phyloP scores from a whole-genome alignment of 768 basidiomycete genomes.

The Boletus sp. region DNA sequence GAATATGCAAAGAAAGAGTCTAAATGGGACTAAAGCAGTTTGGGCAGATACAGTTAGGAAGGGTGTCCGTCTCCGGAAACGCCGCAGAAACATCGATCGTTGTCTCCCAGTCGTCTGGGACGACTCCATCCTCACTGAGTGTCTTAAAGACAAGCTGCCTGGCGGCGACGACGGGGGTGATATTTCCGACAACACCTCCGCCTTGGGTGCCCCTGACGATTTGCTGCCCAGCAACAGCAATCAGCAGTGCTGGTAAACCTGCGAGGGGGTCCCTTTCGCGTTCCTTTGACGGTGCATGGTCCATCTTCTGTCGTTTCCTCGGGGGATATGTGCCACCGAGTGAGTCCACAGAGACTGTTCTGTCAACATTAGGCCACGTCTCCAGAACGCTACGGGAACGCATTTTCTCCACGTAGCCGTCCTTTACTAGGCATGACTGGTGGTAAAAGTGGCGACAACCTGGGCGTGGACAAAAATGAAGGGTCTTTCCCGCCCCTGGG shows the following conservation, averaged over 20 bases:
- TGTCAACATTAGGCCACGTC: constrained; percentile 37
- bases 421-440: constrained; percentile 39
- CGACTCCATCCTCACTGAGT: constrained; percentile 23
- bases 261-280: constrained; percentile 1
- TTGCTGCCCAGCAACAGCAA: constrained; percentile 48
- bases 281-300: neutral
- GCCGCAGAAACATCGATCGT: constrained; percentile 22
- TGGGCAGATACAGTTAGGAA: constrained; percentile 41
- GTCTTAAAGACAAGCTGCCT: constrained; percentile 43
- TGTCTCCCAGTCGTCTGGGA: constrained; percentile 44
- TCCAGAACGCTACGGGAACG: constrained; percentile 32
- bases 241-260: constrained; percentile 36
- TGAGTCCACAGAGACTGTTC: neutral
- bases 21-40: constrained; percentile 44
- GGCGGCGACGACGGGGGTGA: constrained; percentile 43
- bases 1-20: neutral
- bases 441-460: constrained; percentile 49
- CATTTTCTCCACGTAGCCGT: constrained; percentile 22
- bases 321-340: neutral
- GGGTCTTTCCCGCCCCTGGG: constrained; percentile 39
- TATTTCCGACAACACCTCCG: constrained; percentile 52
- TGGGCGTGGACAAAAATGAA: constrained; percentile 58
- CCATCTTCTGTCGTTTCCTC: constrained; percentile 16
- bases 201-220: constrained; percentile 44
- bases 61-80: constrained; percentile 14